Percentiles rank a stretch among this genome's conserved stretches.
These are phyloP conservation scores for Macaranga tanarius DNA, from an alignment of 441 rosid genomes.

Conservation along the genomic window DNA sequence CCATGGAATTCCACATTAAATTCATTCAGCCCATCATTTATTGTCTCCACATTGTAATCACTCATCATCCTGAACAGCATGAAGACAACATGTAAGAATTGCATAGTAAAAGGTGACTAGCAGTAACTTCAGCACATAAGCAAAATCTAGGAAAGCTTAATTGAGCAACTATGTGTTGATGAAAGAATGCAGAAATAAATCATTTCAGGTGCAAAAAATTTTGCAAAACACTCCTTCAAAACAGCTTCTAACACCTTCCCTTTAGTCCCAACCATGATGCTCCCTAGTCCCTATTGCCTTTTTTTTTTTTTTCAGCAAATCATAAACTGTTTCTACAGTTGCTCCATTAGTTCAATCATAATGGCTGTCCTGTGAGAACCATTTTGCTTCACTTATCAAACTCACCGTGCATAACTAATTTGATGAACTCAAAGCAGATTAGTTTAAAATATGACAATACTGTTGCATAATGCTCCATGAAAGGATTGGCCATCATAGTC, in stretches of 20 bases:
- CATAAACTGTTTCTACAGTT: background rate
- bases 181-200: background rate
- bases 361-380: background rate
- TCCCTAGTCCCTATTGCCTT: background rate
- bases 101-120: slow-evolving; percentile 2
- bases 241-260: background rate
- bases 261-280: background rate
- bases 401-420: background rate
- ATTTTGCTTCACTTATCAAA: background rate
- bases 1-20: slow-evolving; percentile 75
- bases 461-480: slow-evolving; percentile 1
- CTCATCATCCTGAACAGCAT: slow-evolving; percentile 69
- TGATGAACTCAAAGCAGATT: background rate
- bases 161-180: background rate
- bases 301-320: background rate
- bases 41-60: slow-evolving; percentile 68
- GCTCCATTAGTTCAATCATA: background rate
- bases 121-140: slow-evolving; percentile 12
- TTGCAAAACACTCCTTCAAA: background rate
- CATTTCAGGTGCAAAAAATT: background rate
- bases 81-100: slow-evolving; percentile 15
- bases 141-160: background rate
- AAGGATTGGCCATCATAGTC: background rate
- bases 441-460: background rate
- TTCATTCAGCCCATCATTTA: slow-evolving; percentile 70